These are phyloP conservation scores for Cornus controversa DNA, from an alignment of 148 eudicot species.

Conservation along the genomic window DNA sequence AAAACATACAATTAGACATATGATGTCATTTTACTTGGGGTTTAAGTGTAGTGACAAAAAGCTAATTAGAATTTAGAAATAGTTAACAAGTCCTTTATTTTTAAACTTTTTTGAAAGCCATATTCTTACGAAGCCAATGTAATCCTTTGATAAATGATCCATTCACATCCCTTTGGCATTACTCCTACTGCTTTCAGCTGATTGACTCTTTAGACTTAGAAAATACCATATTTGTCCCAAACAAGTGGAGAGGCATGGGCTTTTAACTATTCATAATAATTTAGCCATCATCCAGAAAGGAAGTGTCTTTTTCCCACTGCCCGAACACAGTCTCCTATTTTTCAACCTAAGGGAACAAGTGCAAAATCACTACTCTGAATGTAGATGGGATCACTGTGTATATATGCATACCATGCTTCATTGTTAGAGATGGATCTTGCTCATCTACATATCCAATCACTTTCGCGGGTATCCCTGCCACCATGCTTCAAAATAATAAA, in stretches of 20 bases:
- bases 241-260: not conserved
- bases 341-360: not conserved
- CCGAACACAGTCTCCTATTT: not conserved
- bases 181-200: not conserved
- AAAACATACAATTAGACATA: no score
- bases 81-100: not conserved
- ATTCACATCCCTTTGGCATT: not conserved
- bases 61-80: not conserved
- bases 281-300: not conserved
- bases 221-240: not conserved
- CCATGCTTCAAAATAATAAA: conserved; percentile 41
- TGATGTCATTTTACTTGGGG: not conserved
- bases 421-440: conserved; percentile 59
- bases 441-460: conserved; percentile 58
- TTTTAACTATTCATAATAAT: not conserved
- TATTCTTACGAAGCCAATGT: not conserved
- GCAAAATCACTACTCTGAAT: not conserved
- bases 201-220: not conserved
- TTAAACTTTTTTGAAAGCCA: not conserved
- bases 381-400: not conserved
- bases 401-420: conserved; percentile 47
- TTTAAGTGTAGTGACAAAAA: not conserved
- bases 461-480: conserved; percentile 64
- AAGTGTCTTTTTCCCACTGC: not conserved
- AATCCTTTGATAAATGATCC: not conserved